Evolutionary conservation across 2,329 filamentous ascomycete genomes (phyloP), one percentile per base, ranked within the genome.

Genomic region (Trichoderma semiorbis): DNA sequence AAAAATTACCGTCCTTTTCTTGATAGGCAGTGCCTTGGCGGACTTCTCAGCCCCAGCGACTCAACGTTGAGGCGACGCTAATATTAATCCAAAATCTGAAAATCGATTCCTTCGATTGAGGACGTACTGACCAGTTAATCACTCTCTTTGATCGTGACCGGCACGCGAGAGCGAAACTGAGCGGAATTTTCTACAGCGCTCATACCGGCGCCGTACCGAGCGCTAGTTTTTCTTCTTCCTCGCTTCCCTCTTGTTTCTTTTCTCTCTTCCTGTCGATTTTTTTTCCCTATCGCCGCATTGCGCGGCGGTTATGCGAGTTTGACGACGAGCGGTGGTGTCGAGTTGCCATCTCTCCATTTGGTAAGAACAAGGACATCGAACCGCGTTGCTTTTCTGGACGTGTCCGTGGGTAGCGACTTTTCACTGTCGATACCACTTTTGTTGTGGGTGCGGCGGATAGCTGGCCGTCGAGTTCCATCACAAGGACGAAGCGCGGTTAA

Each of bases 391-490:
- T 18, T 32, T 63, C 36, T 34, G 34, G 65, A 62, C 67, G 67
- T 69, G 57, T 16, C 39, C 47, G 66, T 47, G 36, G 39, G 57
- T 36, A 53, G 26, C 57, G 57, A 50, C 34, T 26, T 24, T 47
- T 28, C 14, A 53, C 57, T 18, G 18, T 21, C 39, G 63, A 60
- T 30, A 72, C 70, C 24, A 34, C 24, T 53, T 34, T 43, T 60
- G 28, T 32, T 60, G 55, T 32, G 26, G 32, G n/a, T 60, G 55
- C 34, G 36, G 50, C 55, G 39, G 30, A 60, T 43, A 68, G 39
- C 70, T 62, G 18, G 53, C 32, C 63, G 72, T 73, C 67, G 62
- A 68, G 71, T 60, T 72, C 65, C 72, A 61, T 68, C 72, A 55
- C 62, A 71, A 62, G 62, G 65, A 21, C 36, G 55, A 69, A 32